Percentiles rank a stretch among this genome's conserved stretches.
Conservation (phyloP, 1,284 basidiomycete genomes). For the Taiwanofungus camphoratus region DNA sequence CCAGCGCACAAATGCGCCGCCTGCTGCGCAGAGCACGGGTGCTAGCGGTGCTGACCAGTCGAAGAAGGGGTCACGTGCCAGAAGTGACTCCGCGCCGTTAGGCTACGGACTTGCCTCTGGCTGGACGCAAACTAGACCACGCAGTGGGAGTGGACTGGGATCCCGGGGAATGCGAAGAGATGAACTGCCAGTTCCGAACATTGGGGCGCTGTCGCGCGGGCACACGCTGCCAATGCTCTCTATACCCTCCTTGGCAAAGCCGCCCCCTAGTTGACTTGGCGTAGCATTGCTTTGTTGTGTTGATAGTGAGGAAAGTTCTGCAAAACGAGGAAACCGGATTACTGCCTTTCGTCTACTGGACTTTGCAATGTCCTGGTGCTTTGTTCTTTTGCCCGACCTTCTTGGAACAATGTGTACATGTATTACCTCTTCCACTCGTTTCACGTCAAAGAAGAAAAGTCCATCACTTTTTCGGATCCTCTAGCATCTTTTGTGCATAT, state of each 20-base stretch:
- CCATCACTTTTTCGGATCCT: neutral
- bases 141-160: constrained; percentile 33
- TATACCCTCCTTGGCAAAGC: constrained; percentile 22
- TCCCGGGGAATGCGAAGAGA: constrained; percentile 17
- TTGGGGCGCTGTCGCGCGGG: constrained; percentile 21
- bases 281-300: neutral
- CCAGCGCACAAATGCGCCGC: constrained; percentile 29
- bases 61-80: constrained; percentile 36
- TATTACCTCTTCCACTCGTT: neutral
- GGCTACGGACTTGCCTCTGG: constrained; percentile 32
- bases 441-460: neutral
- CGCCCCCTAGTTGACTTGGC: constrained; percentile 13
- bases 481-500: constrained; percentile 2
- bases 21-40: constrained; percentile 11
- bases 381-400: neutral
- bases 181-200: constrained; percentile 23
- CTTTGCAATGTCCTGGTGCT: neutral
- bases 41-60: constrained; percentile 15
- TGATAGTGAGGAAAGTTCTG: neutral
- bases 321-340: neutral
- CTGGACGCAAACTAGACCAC: constrained; percentile 31
- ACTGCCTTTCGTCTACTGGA: neutral
- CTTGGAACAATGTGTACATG: neutral
- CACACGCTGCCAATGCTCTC: constrained; percentile 24
- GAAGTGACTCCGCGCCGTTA: constrained; percentile 44